Conservation (phyloP, 192 early-diverging fungal genomes). For the Lobosporangium transversale region DNA sequence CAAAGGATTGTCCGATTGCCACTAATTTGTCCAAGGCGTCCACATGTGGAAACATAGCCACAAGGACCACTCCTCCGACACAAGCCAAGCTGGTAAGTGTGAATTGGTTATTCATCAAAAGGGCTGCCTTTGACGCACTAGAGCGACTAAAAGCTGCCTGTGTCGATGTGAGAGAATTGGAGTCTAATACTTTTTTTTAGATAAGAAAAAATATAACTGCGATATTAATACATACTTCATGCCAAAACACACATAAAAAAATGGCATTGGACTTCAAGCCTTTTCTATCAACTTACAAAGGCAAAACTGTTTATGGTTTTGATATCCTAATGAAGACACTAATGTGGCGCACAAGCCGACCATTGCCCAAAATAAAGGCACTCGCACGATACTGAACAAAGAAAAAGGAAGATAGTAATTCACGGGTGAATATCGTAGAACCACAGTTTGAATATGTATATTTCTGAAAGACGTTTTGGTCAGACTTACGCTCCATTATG, state of each 20-base stretch:
- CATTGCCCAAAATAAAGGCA: constrained; percentile 54
- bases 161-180: constrained; percentile 5
- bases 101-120: constrained; percentile 54
- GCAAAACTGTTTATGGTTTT: constrained; percentile 64
- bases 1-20: constrained; percentile 55
- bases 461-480: no score
- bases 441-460: no score
- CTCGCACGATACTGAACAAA: constrained; percentile 21
- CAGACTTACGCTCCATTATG: constrained; percentile 55
- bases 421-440: neutral
- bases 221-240: no score
- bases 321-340: constrained; percentile 57
- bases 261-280: no score
- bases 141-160: constrained; percentile 12
- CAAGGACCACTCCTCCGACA: constrained; percentile 44
- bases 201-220: neutral
- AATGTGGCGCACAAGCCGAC: constrained; percentile 53
- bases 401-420: constrained; percentile 1
- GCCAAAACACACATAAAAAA: no score
- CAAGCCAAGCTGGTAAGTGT: constrained; percentile 49
- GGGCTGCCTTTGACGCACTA: neutral
- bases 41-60: constrained; percentile 31
- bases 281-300: constrained; percentile 61
- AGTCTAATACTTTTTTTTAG: constrained; percentile 21
- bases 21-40: constrained; percentile 58